A percentile compares a stretch with the other conserved stretches of the same genome.
Evolutionary conservation across 2,329 filamentous ascomycete genomes (phyloP).

Genomic region (Sporothrix schenckii): DNA sequence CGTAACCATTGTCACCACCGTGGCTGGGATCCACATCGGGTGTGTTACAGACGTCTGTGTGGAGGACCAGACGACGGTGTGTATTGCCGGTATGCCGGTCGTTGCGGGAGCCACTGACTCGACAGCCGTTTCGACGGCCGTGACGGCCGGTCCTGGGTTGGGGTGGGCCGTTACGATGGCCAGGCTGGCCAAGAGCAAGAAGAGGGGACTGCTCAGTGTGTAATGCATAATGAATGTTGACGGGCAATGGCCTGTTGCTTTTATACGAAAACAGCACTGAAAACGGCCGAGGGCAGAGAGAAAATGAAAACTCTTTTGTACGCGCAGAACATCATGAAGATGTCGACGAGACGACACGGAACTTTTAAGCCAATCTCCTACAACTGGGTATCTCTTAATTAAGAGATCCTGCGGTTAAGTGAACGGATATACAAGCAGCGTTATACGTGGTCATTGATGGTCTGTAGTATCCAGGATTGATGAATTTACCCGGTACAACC

Average conservation of each 20-base stretch:
- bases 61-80: constrained; percentile 27
- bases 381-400: neutral
- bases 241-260: no score
- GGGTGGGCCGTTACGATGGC: neutral
- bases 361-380: neutral
- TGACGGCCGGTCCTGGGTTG: neutral
- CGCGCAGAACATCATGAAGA: no score
- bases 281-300: no score
- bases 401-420: neutral
- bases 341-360: no score
- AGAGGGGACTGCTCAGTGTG: neutral
- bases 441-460: no score
- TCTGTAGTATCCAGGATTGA: no score
- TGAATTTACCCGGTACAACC: constrained; percentile 10
- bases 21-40: constrained; percentile 27
- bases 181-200: neutral
- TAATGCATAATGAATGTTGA: neutral
- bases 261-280: no score
- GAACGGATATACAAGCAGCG: no score
- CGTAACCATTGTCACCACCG: constrained; percentile 27
- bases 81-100: neutral
- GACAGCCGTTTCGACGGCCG: neutral
- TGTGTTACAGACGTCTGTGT: constrained; percentile 27
- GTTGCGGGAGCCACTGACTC: neutral
- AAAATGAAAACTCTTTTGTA: no score